Percentiles rank a stretch among this genome's conserved stretches.
Conservation (phyloP, 192 early-diverging fungal genomes). For the Hyaloraphidium curvatum region DNA sequence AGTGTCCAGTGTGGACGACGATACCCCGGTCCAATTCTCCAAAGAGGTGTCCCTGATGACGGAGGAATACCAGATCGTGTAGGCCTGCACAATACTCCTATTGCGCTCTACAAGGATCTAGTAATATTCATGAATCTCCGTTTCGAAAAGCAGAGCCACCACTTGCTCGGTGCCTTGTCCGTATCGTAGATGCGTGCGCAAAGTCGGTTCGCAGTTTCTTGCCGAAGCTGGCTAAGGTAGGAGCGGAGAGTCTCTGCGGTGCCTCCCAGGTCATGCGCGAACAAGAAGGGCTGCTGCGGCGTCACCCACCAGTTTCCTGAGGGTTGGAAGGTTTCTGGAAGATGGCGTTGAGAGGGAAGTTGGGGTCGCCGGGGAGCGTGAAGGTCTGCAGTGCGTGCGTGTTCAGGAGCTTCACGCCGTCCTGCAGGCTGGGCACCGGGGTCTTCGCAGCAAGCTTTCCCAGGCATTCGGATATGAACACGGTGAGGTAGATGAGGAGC, state of each 20-base stretch:
- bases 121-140: slow-evolving; percentile 93
- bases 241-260: slow-evolving; percentile 50
- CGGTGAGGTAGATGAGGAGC: slow-evolving; percentile 73
- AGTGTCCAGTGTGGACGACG: neutral
- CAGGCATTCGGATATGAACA: slow-evolving; percentile 14
- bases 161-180: slow-evolving; percentile 75
- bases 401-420: slow-evolving; percentile 58
- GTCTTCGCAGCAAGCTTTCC: slow-evolving; percentile 27
- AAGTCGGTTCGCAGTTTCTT: slow-evolving; percentile 64
- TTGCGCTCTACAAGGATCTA: neutral
- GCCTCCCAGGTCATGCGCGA: neutral
- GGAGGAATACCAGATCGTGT: neutral
- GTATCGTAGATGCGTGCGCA: slow-evolving; percentile 61
- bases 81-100: neutral
- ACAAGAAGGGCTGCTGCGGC: neutral
- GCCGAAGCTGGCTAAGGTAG: slow-evolving; percentile 77
- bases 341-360: slow-evolving; percentile 82
- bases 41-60: neutral
- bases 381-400: slow-evolving; percentile 80
- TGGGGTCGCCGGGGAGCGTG: slow-evolving; percentile 76
- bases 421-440: slow-evolving; percentile 30
- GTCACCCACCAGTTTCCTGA: slow-evolving; percentile 45
- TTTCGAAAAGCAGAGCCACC: slow-evolving; percentile 99
- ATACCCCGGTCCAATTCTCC: neutral
- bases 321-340: slow-evolving; percentile 51